phyloP scores from a whole-genome alignment of 148 eudicot species.

The Pharnaceum exiguum region DNA sequence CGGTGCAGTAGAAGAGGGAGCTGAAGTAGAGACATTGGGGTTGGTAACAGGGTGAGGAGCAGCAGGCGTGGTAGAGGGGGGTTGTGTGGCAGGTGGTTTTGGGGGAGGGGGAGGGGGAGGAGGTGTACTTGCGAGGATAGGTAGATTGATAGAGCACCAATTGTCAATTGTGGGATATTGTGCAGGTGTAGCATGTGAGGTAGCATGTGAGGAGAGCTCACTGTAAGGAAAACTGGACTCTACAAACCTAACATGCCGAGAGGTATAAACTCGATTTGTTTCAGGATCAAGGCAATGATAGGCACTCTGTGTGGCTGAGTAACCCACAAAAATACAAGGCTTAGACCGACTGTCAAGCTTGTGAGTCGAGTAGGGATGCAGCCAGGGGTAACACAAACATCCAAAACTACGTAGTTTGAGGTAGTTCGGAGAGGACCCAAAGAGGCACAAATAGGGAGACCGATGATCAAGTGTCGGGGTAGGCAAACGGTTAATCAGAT shows the following conservation, averaged over 20 bases:
- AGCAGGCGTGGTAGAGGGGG: too few relatives aligned
- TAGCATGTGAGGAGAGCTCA: not conserved
- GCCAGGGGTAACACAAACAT: constrained; percentile 2
- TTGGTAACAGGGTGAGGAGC: too few relatives aligned
- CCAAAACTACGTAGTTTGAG: not conserved
- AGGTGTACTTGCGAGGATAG: too few relatives aligned
- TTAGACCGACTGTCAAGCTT: not conserved
- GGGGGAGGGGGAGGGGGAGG: too few relatives aligned
- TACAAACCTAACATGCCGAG: constrained; percentile 7
- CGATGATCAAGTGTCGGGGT: not conserved
- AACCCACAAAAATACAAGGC: not conserved
- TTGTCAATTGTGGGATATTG: too few relatives aligned
- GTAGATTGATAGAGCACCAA: too few relatives aligned
- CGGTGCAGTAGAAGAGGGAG: too few relatives aligned
- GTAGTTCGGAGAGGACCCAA: not conserved
- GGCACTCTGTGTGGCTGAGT: not conserved
- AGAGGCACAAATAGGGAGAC: not conserved
- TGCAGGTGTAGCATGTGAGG: too few relatives aligned
- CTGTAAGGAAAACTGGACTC: not conserved
- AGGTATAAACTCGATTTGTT: not conserved
- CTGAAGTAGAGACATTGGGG: too few relatives aligned
- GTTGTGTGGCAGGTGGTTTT: too few relatives aligned
- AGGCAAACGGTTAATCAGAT: not conserved
- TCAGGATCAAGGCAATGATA: not conserved
- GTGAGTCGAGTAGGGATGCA: not conserved